These are phyloP conservation scores for Trypanosoma theileri DNA, from an alignment of 208 protist genomes.

Conservation along the genomic window DNA sequence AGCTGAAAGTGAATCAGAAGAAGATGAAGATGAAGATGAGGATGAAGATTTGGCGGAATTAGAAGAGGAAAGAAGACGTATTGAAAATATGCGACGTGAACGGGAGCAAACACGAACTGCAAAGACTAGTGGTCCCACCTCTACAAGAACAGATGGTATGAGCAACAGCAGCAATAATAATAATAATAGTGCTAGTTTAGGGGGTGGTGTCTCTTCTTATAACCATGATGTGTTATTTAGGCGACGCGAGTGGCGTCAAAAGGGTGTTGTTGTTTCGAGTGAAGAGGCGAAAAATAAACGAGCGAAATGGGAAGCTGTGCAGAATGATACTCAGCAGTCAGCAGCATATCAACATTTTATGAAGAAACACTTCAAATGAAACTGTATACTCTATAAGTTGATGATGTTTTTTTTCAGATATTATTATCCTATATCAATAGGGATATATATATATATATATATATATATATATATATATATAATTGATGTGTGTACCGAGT, in stretches of 20 bases:
- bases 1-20: slow-evolving; percentile 1
- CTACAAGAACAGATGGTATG: not conserved
- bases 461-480: too few relatives aligned
- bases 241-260: slow-evolving; percentile 40
- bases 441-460: too few relatives aligned
- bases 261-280: slow-evolving; percentile 12
- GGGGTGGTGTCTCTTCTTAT: slow-evolving; percentile 33
- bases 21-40: slow-evolving; percentile 29
- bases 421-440: too few relatives aligned
- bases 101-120: slow-evolving; percentile 29
- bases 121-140: not conserved
- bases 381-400: too few relatives aligned
- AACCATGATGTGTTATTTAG: slow-evolving; percentile 76
- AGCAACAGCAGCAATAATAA: not conserved
- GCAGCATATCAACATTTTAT: slow-evolving; percentile 58
- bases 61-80: slow-evolving; percentile 45
- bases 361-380: slow-evolving; percentile 65
- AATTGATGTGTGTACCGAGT: too few relatives aligned
- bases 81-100: slow-evolving; percentile 44
- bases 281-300: slow-evolving; percentile 26
- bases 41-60: slow-evolving; percentile 39
- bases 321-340: slow-evolving; percentile 56
- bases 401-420: too few relatives aligned
- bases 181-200: not conserved
- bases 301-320: slow-evolving; percentile 52